Conservation (phyloP, 169 alveolate species). For the Cryptosporidium viatorum region DNA sequence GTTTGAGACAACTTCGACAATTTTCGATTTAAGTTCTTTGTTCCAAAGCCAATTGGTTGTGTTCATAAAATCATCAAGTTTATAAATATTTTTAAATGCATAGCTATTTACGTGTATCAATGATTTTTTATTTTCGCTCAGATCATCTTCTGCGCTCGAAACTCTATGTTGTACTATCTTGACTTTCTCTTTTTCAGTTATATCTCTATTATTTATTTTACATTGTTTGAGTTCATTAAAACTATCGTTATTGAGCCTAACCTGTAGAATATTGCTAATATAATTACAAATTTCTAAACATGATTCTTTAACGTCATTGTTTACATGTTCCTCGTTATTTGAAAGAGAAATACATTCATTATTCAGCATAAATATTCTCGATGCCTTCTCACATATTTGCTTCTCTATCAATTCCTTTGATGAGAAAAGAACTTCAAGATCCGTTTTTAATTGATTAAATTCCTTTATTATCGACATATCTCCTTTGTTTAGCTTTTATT, state of each 20-base stretch:
- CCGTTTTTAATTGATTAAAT: conserved; percentile 36
- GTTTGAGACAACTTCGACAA: conserved; percentile 50
- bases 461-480: conserved; percentile 28
- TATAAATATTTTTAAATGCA: conserved; percentile 51
- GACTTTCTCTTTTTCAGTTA: not conserved
- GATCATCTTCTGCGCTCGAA: not conserved
- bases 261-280: conserved; percentile 35
- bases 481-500: not conserved
- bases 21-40: conserved; percentile 46
- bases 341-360: conserved; percentile 62
- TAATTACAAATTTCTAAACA: conserved; percentile 49
- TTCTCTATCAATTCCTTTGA: conserved; percentile 36
- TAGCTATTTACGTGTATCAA: conserved; percentile 38
- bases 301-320: not conserved
- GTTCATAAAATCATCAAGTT: conserved; percentile 59
- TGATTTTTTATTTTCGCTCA: conserved; percentile 3
- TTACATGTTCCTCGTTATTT: not conserved
- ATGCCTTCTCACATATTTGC: conserved; percentile 39
- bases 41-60: conserved; percentile 69
- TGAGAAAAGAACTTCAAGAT: conserved; percentile 48
- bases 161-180: not conserved
- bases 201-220: not conserved
- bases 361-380: conserved; percentile 12
- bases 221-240: not conserved
- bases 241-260: not conserved